Conservation (phyloP, 2,329 filamentous ascomycete species). For the Sarocladium strictum region DNA sequence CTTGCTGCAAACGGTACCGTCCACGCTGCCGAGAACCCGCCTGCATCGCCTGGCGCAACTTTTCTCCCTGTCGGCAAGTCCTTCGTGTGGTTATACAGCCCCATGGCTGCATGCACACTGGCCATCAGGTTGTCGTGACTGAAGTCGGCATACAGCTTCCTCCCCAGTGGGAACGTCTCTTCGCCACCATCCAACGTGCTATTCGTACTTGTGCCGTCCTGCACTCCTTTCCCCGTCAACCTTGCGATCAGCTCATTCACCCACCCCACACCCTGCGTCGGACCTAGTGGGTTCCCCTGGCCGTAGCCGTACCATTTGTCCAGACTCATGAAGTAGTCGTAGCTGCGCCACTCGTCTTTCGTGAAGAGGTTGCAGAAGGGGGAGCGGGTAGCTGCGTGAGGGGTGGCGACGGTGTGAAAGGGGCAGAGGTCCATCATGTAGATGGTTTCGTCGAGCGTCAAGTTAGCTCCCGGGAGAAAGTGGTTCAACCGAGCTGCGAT, state of each 20-base stretch:
- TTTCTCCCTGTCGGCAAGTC: conserved; percentile 46
- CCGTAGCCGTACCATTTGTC: conserved; percentile 82
- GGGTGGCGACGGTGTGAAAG: conserved; percentile 69
- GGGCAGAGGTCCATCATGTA: conserved; percentile 85
- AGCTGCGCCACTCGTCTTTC: conserved; percentile 64
- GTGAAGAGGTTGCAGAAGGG: conserved; percentile 74
- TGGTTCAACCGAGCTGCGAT: conserved; percentile 66
- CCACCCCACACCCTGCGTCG: conserved; percentile 82
- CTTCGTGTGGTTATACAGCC: conserved; percentile 64
- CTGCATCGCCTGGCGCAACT: conserved; percentile 43
- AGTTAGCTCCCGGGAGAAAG: conserved; percentile 60
- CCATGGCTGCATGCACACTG: conserved; percentile 68
- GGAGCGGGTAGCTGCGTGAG: conserved; percentile 46
- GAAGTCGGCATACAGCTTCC: conserved; percentile 77
- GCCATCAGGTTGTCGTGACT: conserved; percentile 88
- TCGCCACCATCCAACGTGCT: conserved; percentile 63
- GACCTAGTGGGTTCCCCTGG: conserved; percentile 68
- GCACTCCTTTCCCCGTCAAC: conserved; percentile 61
- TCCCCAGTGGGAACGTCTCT: conserved; percentile 66
- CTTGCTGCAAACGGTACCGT: conserved; percentile 75
- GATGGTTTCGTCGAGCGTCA: conserved; percentile 58
- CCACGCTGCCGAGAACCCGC: conserved; percentile 72
- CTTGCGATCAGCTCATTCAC: conserved; percentile 83
- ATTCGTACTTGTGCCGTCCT: conserved; percentile 72
- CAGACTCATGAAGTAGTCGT: conserved; percentile 75